Evolutionary conservation across 2,329 filamentous ascomycete genomes (phyloP), one percentile per base, ranked within the genome.

Genomic region (Aspergillus clavatus): DNA sequence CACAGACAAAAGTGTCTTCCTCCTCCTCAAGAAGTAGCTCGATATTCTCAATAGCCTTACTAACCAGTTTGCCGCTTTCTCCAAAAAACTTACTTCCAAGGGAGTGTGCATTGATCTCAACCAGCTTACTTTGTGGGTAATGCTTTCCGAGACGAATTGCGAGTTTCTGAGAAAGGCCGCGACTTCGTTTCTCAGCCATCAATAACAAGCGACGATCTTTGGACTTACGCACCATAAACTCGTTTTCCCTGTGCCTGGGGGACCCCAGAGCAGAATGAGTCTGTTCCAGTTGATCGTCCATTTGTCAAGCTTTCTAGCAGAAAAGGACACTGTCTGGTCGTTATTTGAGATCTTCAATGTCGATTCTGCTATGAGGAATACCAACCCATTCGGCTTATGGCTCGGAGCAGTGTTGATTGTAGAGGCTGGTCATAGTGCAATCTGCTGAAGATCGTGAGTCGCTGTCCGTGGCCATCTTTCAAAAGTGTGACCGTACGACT

Each of bases 221-320:
- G 5, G 19, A 36, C 16, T 38, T 14, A 48, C 53, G 14, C 45
- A 53, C 46, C 53, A 57, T 3, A 60, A 24, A 24, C 53, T 57
- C 56, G 90, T 95, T 76, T 97, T 96, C 62, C 91, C 91, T 10
- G 91, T 97, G 65, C 91, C 91, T 2, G 91, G 91, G 4, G 91
- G 90, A 0, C 91, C 91, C 69, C 96, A 96, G 38, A 96, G 82
- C 46, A 96, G 76, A 12, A 96, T 88, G 7, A 75, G 56, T 16
- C 70, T 65, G 46, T 74, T 74, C 70, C 72, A 75, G 45, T 68
- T 70, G 49, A 72, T 66, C 1, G 63, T 61, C 43, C 60, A 61
- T 21, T 61, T 57, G 46, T 68, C 62, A 10, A 72, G 57, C 19
- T 58, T 62, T 11, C 58, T 60, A 38, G 62, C 57, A n/a, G 62